A percentile compares a stretch with the other conserved stretches of the same genome.
phyloP scores from a whole-genome alignment of 495 filamentous ascomycete genomes.

The Penicillium pancosmium region DNA sequence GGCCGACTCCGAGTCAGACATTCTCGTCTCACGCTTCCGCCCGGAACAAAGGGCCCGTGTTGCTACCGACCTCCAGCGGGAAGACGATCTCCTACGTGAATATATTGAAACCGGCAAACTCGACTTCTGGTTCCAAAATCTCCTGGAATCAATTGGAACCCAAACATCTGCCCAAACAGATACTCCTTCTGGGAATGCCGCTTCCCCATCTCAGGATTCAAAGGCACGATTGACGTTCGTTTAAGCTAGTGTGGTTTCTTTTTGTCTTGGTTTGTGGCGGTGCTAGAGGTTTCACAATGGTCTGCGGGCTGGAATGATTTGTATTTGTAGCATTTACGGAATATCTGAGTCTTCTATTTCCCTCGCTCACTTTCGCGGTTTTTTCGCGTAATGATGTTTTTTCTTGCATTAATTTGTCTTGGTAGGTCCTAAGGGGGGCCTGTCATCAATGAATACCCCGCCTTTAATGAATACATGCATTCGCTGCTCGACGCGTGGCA shows the following conservation, averaged over 20 bases:
- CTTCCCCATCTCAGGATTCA: background rate
- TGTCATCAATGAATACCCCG: no score
- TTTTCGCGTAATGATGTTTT: no score
- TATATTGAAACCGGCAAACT: conserved; percentile 62
- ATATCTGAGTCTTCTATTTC: conserved; percentile 1
- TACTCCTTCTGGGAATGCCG: background rate
- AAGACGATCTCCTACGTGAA: conserved; percentile 52
- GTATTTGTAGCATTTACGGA: conserved; percentile 11
- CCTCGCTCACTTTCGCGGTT: background rate
- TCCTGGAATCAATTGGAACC: conserved; percentile 34
- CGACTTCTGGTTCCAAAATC: conserved; percentile 61
- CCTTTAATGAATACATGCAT: no score
- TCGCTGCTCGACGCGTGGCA: no score
- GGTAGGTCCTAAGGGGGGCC: no score
- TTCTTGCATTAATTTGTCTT: no score
- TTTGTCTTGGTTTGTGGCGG: background rate
- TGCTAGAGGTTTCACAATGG: background rate
- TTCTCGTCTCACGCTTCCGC: conserved; percentile 57
- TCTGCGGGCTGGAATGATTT: conserved; percentile 4
- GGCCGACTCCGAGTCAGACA: conserved; percentile 52
- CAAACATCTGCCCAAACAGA: background rate
- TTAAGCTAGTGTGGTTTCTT: conserved; percentile 5
- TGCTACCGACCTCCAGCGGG: conserved; percentile 53
- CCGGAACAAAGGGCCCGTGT: conserved; percentile 53
- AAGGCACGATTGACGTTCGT: conserved; percentile 14